These are phyloP conservation scores for Leptomonas pyrrhocoris DNA, from an alignment of 208 protist species.

Conservation along the genomic window DNA sequence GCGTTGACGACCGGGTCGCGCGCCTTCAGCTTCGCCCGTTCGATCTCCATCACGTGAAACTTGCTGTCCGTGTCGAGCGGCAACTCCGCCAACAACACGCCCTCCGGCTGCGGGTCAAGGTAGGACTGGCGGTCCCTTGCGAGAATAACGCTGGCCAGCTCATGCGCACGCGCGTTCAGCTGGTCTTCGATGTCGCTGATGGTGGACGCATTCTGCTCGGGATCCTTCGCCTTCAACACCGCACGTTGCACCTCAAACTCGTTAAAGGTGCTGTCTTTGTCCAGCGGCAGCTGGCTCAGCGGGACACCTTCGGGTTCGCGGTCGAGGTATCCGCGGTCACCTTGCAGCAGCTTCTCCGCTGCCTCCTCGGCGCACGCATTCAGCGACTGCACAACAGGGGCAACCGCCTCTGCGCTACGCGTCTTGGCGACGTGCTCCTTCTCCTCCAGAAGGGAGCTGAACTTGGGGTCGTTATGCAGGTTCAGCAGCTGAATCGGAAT, in stretches of 20 bases:
- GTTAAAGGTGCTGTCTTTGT: slow-evolving; percentile 63
- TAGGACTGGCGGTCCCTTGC: slow-evolving; percentile 51
- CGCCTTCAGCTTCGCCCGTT: slow-evolving; percentile 63
- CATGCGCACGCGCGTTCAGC: slow-evolving; percentile 60
- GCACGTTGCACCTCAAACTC: slow-evolving; percentile 67
- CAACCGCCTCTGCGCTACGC: slow-evolving; percentile 15
- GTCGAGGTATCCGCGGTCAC: slow-evolving; percentile 73
- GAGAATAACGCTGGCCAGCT: slow-evolving; percentile 45
- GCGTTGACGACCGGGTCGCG: slow-evolving; percentile 42
- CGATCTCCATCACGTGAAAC: slow-evolving; percentile 79
- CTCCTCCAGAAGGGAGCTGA: slow-evolving; percentile 53
- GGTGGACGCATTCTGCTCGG: slow-evolving; percentile 44
- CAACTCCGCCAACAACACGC: slow-evolving; percentile 54
- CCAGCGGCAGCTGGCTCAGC: slow-evolving; percentile 50
- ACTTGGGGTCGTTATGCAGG: slow-evolving; percentile 60
- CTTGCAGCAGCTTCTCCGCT: slow-evolving; percentile 51
- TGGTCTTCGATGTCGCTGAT: slow-evolving; percentile 68
- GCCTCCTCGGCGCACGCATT: slow-evolving; percentile 51
- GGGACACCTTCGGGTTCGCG: slow-evolving; percentile 71
- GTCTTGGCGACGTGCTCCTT: slow-evolving; percentile 34
- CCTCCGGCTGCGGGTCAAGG: slow-evolving; percentile 57
- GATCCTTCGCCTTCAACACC: slow-evolving; percentile 54
- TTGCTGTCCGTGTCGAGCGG: slow-evolving; percentile 60
- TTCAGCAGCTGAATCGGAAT: slow-evolving; percentile 74
- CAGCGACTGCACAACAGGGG: slow-evolving; percentile 39